phyloP scores from a whole-genome alignment of 768 basidiomycete genomes.

The Calocybe indica region DNA sequence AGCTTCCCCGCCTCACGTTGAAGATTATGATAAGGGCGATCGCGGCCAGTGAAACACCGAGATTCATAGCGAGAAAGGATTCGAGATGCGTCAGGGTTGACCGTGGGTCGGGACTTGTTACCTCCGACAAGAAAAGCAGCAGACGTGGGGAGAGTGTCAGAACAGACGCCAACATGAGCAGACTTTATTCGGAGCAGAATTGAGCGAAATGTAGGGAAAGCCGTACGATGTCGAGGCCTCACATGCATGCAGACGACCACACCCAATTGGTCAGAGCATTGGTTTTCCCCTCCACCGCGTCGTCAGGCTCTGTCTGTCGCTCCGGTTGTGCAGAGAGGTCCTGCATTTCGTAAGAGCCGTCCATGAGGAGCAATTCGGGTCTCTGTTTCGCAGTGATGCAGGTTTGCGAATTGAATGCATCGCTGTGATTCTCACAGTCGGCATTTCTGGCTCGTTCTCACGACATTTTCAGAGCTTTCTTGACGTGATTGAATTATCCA shows the following conservation, averaged over 20 bases:
- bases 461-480: slow-evolving; percentile 4
- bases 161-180: slow-evolving; percentile 15
- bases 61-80: slow-evolving; percentile 59
- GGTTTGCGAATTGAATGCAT: not conserved
- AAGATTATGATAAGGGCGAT: slow-evolving; percentile 52
- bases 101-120: slow-evolving; percentile 25
- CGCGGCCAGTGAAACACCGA: slow-evolving; percentile 55
- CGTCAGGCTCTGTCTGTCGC: not conserved
- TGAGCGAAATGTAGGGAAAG: slow-evolving; percentile 1
- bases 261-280: not conserved
- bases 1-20: slow-evolving; percentile 35
- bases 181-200: slow-evolving; percentile 12
- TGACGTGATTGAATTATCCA: slow-evolving; percentile 6
- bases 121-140: slow-evolving; percentile 59
- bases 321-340: slow-evolving; percentile 5
- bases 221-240: not conserved
- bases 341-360: slow-evolving; percentile 10
- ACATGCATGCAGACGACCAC: not conserved
- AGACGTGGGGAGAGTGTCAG: slow-evolving; percentile 55
- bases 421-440: slow-evolving; percentile 2
- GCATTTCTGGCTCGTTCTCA: slow-evolving; percentile 1
- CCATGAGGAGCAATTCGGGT: slow-evolving; percentile 3
- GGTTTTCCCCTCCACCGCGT: not conserved
- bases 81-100: slow-evolving; percentile 58
- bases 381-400: too few species aligned